These are phyloP conservation scores for Tetrahymena thermophila DNA, from an alignment of 73 alveolate species.

Conservation along the genomic window DNA sequence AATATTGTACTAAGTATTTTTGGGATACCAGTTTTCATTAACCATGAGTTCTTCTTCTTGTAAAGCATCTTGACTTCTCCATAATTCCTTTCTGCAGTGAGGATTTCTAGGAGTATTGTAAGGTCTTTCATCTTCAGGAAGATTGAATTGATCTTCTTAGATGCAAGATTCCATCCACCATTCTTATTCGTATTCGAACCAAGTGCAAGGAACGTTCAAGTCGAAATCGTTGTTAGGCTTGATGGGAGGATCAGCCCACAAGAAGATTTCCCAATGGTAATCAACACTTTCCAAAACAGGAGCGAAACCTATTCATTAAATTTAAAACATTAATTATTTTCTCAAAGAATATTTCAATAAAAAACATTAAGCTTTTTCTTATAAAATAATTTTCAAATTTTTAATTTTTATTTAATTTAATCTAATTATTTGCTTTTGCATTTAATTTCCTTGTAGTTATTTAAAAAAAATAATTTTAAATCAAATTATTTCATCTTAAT, in stretches of 20 bases:
- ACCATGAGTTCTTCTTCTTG: constrained; percentile 59
- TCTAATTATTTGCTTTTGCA: too few species aligned
- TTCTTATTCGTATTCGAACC: constrained; percentile 82
- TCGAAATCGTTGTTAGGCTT: constrained; percentile 75
- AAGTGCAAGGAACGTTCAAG: constrained; percentile 83
- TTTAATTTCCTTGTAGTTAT: too few species aligned
- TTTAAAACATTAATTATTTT: not conserved
- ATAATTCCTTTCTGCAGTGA: constrained; percentile 62
- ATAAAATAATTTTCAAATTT: too few species aligned
- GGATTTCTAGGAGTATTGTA: constrained; percentile 77
- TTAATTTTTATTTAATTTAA: too few species aligned
- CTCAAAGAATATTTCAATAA: constrained; percentile 24
- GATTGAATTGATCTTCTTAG: constrained; percentile 69
- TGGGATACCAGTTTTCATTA: constrained; percentile 43
- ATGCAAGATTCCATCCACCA: constrained; percentile 40
- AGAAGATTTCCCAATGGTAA: constrained; percentile 90
- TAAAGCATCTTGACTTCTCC: constrained; percentile 80
- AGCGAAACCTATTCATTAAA: constrained; percentile 42
- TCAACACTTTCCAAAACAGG: constrained; percentile 74
- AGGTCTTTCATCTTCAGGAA: constrained; percentile 81
- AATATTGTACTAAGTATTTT: constrained; percentile 16
- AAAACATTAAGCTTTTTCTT: too few species aligned
- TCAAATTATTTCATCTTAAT: too few species aligned
- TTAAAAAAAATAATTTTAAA: too few species aligned
- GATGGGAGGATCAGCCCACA: constrained; percentile 79